Evolutionary conservation across 768 basidiomycete genomes (phyloP), one percentile per base, ranked within the genome.

Genomic region (Heimioporus sp.): DNA sequence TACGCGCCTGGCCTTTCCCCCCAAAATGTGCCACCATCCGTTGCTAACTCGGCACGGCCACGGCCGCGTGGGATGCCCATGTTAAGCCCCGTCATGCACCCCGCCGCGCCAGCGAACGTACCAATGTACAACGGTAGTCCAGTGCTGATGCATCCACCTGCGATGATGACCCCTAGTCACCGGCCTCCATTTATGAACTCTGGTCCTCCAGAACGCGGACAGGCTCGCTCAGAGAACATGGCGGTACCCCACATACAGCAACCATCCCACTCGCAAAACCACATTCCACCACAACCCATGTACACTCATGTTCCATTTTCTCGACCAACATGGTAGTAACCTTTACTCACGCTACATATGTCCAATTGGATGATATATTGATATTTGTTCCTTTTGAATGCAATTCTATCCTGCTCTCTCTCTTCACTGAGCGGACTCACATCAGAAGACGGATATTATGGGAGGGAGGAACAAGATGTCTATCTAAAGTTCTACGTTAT

Each of bases 31-130:
- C 59, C 63, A 49, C 55, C 63, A 46, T 51, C 64, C 48, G 48
- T 59, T 10, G 59, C 66, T 48, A 70, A 72, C 12, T 56, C 62
- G 30, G 63, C 61, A 7, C 72, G 66, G 32, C 65, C 60, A 30
- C 72, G 82, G 45, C 77, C 77, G 19, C 82, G 81, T 21, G 76
- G 72, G 46, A 71, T 87, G 70, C 68, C 80, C 13, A 70, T 86
- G 66, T 80, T 90, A 70, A 90, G 87, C 64, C 89, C 89, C n/a
- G 80, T 79, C n/a, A 76, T 87, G 72, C 69, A 80, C 32, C 80
- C 80, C 64, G 77, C 81, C n/a, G 71, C 73, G 20, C 70, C 77
- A 46, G 62, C 60, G 8, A 70, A 63, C 43, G 52, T 67, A 44
- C 64, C 76, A 15, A 83, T 89, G 79, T 90, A 88, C 65, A 77